phyloP scores from a whole-genome alignment of 257 asterid genomes.

The Solanum phureja region DNA sequence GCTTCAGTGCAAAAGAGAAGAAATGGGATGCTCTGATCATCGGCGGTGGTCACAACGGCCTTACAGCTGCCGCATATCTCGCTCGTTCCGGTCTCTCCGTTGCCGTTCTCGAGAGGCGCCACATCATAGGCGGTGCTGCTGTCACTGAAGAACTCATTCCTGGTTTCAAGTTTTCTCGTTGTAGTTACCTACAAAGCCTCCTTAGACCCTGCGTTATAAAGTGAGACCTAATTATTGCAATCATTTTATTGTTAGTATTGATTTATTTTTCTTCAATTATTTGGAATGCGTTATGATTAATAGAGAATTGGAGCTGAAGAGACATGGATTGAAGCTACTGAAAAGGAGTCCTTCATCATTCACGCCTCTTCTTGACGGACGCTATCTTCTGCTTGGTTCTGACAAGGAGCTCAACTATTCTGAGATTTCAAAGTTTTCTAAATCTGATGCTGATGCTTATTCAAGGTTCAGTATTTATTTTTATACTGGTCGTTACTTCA shows the following conservation, averaged over 20 bases:
- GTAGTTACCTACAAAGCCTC: constrained; percentile 96
- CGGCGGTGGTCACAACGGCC: constrained; percentile 98
- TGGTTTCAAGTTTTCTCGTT: constrained; percentile 92
- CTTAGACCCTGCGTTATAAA: constrained; percentile 74
- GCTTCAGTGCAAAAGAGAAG: constrained; percentile 20
- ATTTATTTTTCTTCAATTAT: not conserved
- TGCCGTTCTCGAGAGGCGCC: constrained; percentile 97
- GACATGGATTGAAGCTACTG: constrained; percentile 78
- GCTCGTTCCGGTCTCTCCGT: constrained; percentile 95
- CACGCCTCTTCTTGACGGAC: constrained; percentile 90
- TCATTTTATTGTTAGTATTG: not conserved
- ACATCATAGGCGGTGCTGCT: constrained; percentile 93
- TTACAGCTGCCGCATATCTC: constrained; percentile 90
- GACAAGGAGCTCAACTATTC: constrained; percentile 57
- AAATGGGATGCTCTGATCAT: constrained; percentile 87
- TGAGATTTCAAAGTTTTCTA: constrained; percentile 89
- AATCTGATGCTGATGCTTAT: constrained; percentile 69
- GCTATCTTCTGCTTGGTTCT: constrained; percentile 76
- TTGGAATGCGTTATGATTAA: not conserved
- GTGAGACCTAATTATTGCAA: constrained; percentile 12
- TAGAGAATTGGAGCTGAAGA: constrained; percentile 75
- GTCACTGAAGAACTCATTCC: constrained; percentile 90
- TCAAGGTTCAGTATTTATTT: constrained; percentile 35
- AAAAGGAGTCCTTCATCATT: constrained; percentile 85
- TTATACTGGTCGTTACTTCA: not conserved